phyloP scores from a whole-genome alignment of 768 basidiomycete genomes.

The Leucocoprinus leucothites region DNA sequence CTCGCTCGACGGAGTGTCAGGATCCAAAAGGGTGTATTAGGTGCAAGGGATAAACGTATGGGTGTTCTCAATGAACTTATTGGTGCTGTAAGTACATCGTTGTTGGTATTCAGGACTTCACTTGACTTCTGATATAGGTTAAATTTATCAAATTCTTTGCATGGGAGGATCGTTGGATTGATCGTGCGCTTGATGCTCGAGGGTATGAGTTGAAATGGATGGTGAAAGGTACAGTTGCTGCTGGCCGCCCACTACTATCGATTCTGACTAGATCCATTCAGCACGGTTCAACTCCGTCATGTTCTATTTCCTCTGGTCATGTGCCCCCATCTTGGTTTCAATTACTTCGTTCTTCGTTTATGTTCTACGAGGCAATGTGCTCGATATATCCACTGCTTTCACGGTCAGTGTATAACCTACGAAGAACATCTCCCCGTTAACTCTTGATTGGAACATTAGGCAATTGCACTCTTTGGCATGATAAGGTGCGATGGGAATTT shows the following conservation, averaged over 20 bases:
- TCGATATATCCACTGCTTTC: slow-evolving; percentile 81
- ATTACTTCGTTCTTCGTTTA: slow-evolving; percentile 76
- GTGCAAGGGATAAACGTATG: slow-evolving; percentile 75
- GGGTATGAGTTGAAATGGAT: slow-evolving; percentile 74
- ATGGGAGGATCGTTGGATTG: slow-evolving; percentile 77
- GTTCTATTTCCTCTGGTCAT: slow-evolving; percentile 70
- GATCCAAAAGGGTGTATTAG: slow-evolving; percentile 56
- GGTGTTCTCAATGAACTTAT: slow-evolving; percentile 76
- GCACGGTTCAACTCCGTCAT: slow-evolving; percentile 70
- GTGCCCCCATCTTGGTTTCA: slow-evolving; percentile 77
- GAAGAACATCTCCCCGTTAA: not conserved
- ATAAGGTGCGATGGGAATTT: slow-evolving; percentile 45
- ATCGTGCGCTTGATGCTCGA: slow-evolving; percentile 59
- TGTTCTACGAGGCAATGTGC: slow-evolving; percentile 65
- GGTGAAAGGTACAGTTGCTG: slow-evolving; percentile 51
- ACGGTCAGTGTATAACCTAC: slow-evolving; percentile 48
- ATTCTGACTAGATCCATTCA: slow-evolving; percentile 18
- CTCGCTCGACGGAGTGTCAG: slow-evolving; percentile 57
- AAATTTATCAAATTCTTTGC: slow-evolving; percentile 86
- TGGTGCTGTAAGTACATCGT: slow-evolving; percentile 42
- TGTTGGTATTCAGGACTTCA: not conserved
- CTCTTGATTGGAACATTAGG: slow-evolving; percentile 26
- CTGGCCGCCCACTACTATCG: not conserved
- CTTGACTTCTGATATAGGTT: slow-evolving; percentile 30
- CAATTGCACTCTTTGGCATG: slow-evolving; percentile 86